These are phyloP conservation scores for Podospora pseudopauciseta DNA, from an alignment of 495 filamentous ascomycete genomes.

Conservation along the genomic window DNA sequence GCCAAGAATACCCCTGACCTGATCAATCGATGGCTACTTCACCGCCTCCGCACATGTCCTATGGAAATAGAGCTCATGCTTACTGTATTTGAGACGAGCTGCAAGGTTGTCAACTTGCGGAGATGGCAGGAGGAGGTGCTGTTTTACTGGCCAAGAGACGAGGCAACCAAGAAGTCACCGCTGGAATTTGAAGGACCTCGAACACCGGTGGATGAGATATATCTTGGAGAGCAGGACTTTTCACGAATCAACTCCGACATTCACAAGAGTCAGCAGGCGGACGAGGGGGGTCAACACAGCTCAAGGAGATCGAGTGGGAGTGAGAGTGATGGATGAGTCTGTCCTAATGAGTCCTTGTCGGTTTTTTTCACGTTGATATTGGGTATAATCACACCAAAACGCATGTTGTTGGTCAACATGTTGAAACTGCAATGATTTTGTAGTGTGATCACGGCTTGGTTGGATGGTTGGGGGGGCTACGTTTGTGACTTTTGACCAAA, in stretches of 20 bases:
- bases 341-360: not conserved
- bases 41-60: conserved; percentile 42
- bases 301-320: not conserved
- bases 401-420: not conserved
- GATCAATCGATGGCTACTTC: conserved; percentile 48
- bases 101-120: conserved; percentile 38
- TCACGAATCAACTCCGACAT: conserved; percentile 16
- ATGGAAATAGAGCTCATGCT: conserved; percentile 44
- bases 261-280: not conserved
- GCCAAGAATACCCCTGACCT: conserved; percentile 38
- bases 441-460: not conserved
- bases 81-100: conserved; percentile 31
- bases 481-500: not conserved
- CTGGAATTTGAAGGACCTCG: conserved; percentile 23
- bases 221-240: conserved; percentile 11
- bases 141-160: conserved; percentile 42
- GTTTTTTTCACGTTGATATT: not conserved
- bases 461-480: not conserved
- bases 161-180: conserved; percentile 26
- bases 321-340: not conserved
- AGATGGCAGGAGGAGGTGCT: conserved; percentile 48
- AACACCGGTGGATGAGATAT: conserved; percentile 22
- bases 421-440: not conserved
- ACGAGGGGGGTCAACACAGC: not conserved
- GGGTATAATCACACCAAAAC: not conserved